A percentile compares a stretch with the other conserved stretches of the same genome.
phyloP scores from a whole-genome alignment of 2,329 filamentous ascomycete species.

The Xylaria digitata region DNA sequence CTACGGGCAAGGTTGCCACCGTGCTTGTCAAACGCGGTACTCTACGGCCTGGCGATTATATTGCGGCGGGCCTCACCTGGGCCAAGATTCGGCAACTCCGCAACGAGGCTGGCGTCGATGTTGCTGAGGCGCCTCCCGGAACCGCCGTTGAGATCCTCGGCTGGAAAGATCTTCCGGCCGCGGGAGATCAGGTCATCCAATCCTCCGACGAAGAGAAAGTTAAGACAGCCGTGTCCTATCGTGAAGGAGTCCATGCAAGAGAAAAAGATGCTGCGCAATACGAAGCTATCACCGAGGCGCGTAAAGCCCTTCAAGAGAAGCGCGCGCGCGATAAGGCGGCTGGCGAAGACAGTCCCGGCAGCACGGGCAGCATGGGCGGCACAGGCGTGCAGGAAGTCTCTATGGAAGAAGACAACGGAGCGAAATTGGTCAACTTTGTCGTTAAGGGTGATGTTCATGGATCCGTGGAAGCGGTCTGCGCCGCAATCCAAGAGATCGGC shows the following conservation, averaged over 20 bases:
- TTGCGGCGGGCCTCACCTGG: constrained; percentile 91
- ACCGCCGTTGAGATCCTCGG: constrained; percentile 93
- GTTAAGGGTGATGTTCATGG: constrained; percentile 94
- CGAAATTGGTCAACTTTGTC: constrained; percentile 78
- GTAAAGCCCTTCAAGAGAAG: constrained; percentile 67
- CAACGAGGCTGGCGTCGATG: constrained; percentile 82
- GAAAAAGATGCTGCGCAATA: constrained; percentile 82
- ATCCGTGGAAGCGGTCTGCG: constrained; percentile 89
- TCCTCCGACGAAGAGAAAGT: constrained; percentile 82
- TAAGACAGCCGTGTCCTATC: constrained; percentile 80
- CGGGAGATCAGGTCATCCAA: constrained; percentile 89
- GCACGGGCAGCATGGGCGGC: constrained; percentile 40
- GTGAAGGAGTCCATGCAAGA: constrained; percentile 76
- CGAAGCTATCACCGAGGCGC: constrained; percentile 76
- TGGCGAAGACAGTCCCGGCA: not conserved
- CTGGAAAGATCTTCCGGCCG: constrained; percentile 85
- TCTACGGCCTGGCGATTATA: constrained; percentile 79
- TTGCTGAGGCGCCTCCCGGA: constrained; percentile 83
- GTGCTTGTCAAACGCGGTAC: constrained; percentile 90
- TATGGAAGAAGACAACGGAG: constrained; percentile 55
- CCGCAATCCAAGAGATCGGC: constrained; percentile 80
- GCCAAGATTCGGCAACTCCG: constrained; percentile 84
- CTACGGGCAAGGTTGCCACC: constrained; percentile 85
- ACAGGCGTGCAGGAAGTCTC: constrained; percentile 47
- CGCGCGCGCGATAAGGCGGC: constrained; percentile 66